Evolutionary conservation across 2,329 filamentous ascomycete genomes (phyloP).

Genomic region (Didymella arachidicola): DNA sequence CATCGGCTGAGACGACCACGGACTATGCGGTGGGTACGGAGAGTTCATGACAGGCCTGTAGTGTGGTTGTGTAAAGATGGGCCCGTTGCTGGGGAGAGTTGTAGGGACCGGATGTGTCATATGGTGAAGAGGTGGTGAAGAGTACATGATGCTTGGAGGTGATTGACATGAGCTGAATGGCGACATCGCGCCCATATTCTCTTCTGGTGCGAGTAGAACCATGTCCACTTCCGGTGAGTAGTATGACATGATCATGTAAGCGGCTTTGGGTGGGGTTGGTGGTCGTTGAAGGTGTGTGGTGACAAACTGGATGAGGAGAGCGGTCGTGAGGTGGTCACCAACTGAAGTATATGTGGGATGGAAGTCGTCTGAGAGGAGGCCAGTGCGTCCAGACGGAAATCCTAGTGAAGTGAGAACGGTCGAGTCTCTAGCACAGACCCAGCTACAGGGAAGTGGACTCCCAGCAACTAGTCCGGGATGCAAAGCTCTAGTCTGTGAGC

Average conservation of each 20-base stretch:
- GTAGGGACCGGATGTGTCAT: constrained; percentile 37
- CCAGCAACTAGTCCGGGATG: constrained; percentile 42
- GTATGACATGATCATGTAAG: constrained; percentile 44
- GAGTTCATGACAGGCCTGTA: constrained; percentile 43
- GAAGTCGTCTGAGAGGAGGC: constrained; percentile 40
- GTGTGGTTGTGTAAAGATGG: constrained; percentile 41
- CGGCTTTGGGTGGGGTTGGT: constrained; percentile 11
- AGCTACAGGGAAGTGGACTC: constrained; percentile 37
- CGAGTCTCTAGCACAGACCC: constrained; percentile 43
- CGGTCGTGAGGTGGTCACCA: constrained; percentile 28
- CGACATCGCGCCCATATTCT: constrained; percentile 46
- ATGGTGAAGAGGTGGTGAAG: constrained; percentile 46
- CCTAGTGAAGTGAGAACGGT: constrained; percentile 38
- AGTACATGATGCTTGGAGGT: constrained; percentile 50
- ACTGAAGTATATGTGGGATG: constrained; percentile 35
- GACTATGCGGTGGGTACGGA: constrained; percentile 44
- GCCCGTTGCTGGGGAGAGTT: constrained; percentile 34
- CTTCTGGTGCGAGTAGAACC: constrained; percentile 47
- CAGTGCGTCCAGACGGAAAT: constrained; percentile 41
- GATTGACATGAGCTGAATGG: constrained; percentile 49
- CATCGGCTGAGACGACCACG: constrained; percentile 44
- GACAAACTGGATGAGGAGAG: constrained; percentile 18
- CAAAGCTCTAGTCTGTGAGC: constrained; percentile 43
- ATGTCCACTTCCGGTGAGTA: constrained; percentile 50
- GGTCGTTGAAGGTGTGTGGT: constrained; percentile 21